A percentile compares a stretch with the other conserved stretches of the same genome.
phyloP scores from a whole-genome alignment of 169 alveolate species.

The Plasmodium cynomolgi region DNA sequence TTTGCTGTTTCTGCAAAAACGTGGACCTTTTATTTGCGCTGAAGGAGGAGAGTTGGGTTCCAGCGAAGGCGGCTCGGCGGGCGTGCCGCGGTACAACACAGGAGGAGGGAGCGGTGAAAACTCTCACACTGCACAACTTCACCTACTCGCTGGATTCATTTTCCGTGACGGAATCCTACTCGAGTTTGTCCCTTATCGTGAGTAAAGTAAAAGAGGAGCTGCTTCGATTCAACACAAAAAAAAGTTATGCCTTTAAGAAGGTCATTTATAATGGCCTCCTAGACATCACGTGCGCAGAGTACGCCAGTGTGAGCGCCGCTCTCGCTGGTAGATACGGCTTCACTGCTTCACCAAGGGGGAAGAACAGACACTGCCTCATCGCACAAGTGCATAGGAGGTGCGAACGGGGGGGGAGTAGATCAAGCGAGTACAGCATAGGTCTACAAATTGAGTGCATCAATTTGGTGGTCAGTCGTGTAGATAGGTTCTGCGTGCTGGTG shows the following conservation, averaged over 20 bases:
- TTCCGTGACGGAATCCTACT: constrained; percentile 1
- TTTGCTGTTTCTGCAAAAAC: constrained; percentile 1
- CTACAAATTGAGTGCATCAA: not conserved
- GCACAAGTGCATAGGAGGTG: not conserved
- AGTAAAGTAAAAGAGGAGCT: not conserved
- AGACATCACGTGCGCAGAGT: not conserved
- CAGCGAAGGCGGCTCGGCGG: not conserved
- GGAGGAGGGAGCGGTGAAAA: not conserved
- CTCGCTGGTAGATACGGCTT: not conserved
- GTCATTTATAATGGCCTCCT: not conserved
- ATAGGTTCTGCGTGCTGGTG: not conserved
- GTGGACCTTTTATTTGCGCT: not conserved
- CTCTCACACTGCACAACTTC: not conserved
- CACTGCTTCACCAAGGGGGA: not conserved
- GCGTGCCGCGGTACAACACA: not conserved
- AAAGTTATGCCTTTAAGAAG: not conserved
- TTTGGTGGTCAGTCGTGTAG: not conserved
- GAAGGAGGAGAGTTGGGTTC: not conserved
- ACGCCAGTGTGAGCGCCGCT: not conserved
- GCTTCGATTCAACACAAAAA: not conserved
- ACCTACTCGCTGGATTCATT: not conserved
- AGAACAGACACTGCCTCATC: not conserved
- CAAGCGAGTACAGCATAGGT: not conserved
- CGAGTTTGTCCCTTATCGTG: not conserved
- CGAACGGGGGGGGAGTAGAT: not conserved